Evolutionary conservation across 2,329 filamentous ascomycete species (phyloP), one percentile per base, ranked within the genome.

Genomic region (Fusarium multiceps): DNA sequence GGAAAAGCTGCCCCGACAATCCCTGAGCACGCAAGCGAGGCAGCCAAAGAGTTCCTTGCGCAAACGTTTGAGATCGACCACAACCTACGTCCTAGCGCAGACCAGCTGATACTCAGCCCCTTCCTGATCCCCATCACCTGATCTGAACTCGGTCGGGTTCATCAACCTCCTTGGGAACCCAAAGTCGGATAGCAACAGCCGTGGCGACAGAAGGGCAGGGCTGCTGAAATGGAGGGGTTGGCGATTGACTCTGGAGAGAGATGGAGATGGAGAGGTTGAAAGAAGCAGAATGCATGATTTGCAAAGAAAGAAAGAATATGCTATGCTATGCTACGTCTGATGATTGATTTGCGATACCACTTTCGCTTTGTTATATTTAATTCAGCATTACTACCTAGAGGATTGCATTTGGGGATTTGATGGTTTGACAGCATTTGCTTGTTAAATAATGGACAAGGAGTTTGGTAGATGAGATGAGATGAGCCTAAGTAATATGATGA

Each of bases 51-150:
- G 46, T 99, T 99, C 83, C 83, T 99, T 70, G 87, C 88, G 59
- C 90, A 92, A 82, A 98, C 96, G 0, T 99, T 99, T 82, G 94
- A 98, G 84, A 91, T 98, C 76, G 94, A 99, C 76, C 93, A 97
- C 81, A 93, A 97, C 79, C 91, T 93, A 83, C 87, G 96, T 72
- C 96, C 96, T 6, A 97, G 90, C 75, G 96, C 96, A 14, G 94
- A 98, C 76, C 94, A 98, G 76, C 82, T 99, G 73, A 89, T 97
- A 80, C 86, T 90, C 59, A 94, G 92, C 81, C 88, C 90, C 37
- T 98, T 98, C 82, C 84, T 97, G 78, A 88, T 89, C 60, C 90
- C 92, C 63, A 91, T 91, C 77, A 89, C 88, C 3, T 80, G 71
- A 68, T 66, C 43, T 50, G n/a, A 21, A 50, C 53, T 46, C 42